phyloP scores from a whole-genome alignment of 495 filamentous ascomycete species.

The Daldinia decipiens region DNA sequence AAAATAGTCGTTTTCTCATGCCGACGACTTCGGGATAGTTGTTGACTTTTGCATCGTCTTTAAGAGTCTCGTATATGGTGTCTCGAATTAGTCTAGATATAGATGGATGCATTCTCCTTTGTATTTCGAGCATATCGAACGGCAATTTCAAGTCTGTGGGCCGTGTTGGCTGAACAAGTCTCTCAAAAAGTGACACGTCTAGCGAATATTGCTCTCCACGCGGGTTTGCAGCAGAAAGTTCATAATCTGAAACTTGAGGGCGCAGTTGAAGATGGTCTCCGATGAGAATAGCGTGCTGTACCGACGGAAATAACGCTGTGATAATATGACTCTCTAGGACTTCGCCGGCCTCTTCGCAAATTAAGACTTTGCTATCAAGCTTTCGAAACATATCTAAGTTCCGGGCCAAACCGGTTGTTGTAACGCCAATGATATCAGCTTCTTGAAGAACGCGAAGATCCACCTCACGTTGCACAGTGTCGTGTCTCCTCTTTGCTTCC shows the following conservation, averaged over 20 bases:
- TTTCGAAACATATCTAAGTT: conserved; percentile 69
- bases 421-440: conserved; percentile 75
- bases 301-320: conserved; percentile 70
- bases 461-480: conserved; percentile 48
- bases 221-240: conserved; percentile 60
- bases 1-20: background rate
- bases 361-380: conserved; percentile 69
- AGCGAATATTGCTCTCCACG: conserved; percentile 67
- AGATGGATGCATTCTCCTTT: background rate
- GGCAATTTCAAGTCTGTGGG: conserved; percentile 12
- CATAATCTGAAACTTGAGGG: conserved; percentile 68
- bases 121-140: conserved; percentile 1
- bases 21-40: background rate
- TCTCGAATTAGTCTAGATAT: background rate
- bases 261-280: conserved; percentile 80
- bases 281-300: conserved; percentile 79
- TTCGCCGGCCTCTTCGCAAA: conserved; percentile 82
- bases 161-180: conserved; percentile 62
- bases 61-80: background rate
- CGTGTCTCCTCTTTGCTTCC: conserved; percentile 38
- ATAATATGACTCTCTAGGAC: conserved; percentile 77
- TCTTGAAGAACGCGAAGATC: conserved; percentile 61
- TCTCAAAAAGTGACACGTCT: conserved; percentile 74
- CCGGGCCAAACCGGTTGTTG: conserved; percentile 75
- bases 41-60: background rate